Evolutionary conservation across 345 rosid species (phyloP).

Genomic region (Barbarea vulgaris): DNA sequence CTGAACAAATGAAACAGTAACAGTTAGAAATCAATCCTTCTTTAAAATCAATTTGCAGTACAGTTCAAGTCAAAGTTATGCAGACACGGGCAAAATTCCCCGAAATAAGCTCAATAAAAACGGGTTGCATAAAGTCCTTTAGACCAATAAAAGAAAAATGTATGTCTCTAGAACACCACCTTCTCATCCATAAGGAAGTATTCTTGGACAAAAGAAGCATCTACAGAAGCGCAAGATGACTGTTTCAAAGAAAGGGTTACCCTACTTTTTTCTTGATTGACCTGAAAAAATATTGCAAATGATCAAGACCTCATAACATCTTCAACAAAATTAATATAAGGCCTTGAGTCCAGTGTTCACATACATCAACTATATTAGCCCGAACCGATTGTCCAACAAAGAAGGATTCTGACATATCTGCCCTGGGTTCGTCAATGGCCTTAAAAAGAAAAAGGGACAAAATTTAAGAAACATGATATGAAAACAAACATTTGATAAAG

Average conservation of each 20-base stretch:
- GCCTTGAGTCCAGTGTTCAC: slow-evolving; percentile 44
- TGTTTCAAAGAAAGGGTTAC: slow-evolving; percentile 84
- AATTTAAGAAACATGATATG: slow-evolving; percentile 12
- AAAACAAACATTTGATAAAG: slow-evolving; percentile 4
- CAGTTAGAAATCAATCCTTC: slow-evolving; percentile 14
- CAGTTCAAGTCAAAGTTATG: slow-evolving; percentile 12
- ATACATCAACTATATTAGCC: slow-evolving; percentile 72
- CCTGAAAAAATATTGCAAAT: slow-evolving; percentile 49
- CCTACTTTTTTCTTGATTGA: slow-evolving; percentile 66
- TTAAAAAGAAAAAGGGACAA: slow-evolving; percentile 39
- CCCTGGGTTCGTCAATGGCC: slow-evolving; percentile 71
- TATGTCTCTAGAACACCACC: slow-evolving; percentile 46
- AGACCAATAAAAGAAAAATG: slow-evolving; percentile 7
- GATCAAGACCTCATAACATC: slow-evolving; percentile 22
- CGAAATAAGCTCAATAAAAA: slow-evolving; percentile 7
- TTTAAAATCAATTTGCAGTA: background rate
- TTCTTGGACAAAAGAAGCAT: slow-evolving; percentile 77
- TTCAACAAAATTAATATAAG: slow-evolving; percentile 11
- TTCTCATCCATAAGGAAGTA: slow-evolving; percentile 76
- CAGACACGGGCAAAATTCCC: slow-evolving; percentile 7
- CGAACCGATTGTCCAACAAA: slow-evolving; percentile 93
- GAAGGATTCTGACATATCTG: slow-evolving; percentile 70
- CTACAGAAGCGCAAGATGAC: slow-evolving; percentile 79
- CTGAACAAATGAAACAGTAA: slow-evolving; percentile 48
- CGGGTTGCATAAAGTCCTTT: background rate